A percentile compares a stretch with the other conserved stretches of the same genome.
phyloP scores from a whole-genome alignment of 176 grass and related monocot genomes.

The Ampelocalamus luodianensis region DNA sequence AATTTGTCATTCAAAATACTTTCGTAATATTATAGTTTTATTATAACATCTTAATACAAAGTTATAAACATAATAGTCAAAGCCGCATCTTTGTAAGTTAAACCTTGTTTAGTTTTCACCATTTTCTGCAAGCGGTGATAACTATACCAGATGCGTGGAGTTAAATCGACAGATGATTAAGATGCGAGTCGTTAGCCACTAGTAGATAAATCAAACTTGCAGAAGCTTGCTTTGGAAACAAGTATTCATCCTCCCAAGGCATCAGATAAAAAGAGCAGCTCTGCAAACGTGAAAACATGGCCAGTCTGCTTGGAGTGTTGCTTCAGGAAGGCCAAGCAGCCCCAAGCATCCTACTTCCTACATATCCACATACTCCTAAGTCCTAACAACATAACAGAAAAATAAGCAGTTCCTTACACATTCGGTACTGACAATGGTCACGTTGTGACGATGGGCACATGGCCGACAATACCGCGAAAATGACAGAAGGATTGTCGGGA shows the following conservation, averaged over 20 bases:
- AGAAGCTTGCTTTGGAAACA: not conserved
- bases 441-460: not conserved
- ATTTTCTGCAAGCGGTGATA: no score
- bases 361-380: not conserved
- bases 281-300: conserved; percentile 3
- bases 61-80: no score
- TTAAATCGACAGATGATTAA: no score
- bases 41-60: no score
- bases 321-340: conserved; percentile 10
- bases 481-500: not conserved
- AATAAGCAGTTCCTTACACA: not conserved
- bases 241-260: conserved; percentile 37
- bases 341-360: no score
- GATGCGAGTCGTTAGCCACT: not conserved
- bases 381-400: not conserved
- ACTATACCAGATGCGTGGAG: no score
- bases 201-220: not conserved
- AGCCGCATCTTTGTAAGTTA: no score
- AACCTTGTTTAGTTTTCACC: no score
- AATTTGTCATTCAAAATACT: no score
- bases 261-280: not conserved
- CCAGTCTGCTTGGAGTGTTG: not conserved
- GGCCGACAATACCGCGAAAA: not conserved
- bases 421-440: not conserved
- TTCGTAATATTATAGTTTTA: no score